Conservation (phyloP, 176 grass and related monocot genomes). For the Pharus latifolius region DNA sequence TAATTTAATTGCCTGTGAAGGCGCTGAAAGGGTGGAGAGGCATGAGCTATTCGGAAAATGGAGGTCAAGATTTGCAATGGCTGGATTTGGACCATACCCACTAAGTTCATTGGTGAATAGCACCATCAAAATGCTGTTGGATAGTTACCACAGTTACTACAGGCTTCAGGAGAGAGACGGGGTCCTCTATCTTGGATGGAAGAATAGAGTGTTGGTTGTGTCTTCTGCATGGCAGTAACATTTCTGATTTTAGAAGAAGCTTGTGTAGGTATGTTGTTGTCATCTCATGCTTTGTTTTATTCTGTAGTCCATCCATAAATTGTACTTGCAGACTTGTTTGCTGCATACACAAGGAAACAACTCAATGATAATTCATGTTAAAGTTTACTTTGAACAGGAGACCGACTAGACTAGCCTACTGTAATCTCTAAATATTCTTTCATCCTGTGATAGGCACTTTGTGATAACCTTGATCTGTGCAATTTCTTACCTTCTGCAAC, state of each 20-base stretch:
- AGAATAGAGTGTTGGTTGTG: slow-evolving; percentile 44
- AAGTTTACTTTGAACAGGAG: neutral
- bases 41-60: slow-evolving; percentile 55
- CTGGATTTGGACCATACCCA: slow-evolving; percentile 43
- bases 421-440: neutral
- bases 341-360: neutral
- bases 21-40: slow-evolving; percentile 55
- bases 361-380: neutral
- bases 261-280: slow-evolving; percentile 28
- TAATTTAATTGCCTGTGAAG: slow-evolving; percentile 82
- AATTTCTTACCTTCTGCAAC: neutral
- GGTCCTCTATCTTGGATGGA: slow-evolving; percentile 54
- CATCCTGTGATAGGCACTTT: neutral
- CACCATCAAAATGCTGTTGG: slow-evolving; percentile 34
- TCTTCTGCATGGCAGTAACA: slow-evolving; percentile 47
- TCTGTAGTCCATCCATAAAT: neutral
- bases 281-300: neutral
- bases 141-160: slow-evolving; percentile 32
- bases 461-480: neutral
- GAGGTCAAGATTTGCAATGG: slow-evolving; percentile 41
- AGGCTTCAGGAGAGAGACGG: slow-evolving; percentile 38
- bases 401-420: neutral
- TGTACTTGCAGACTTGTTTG: neutral
- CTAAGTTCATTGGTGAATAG: slow-evolving; percentile 47
- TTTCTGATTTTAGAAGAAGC: slow-evolving; percentile 8